Base-by-base conservation (phyloP, 2,329 filamentous ascomycete species). In the Cryphonectria radicalis region DNA sequence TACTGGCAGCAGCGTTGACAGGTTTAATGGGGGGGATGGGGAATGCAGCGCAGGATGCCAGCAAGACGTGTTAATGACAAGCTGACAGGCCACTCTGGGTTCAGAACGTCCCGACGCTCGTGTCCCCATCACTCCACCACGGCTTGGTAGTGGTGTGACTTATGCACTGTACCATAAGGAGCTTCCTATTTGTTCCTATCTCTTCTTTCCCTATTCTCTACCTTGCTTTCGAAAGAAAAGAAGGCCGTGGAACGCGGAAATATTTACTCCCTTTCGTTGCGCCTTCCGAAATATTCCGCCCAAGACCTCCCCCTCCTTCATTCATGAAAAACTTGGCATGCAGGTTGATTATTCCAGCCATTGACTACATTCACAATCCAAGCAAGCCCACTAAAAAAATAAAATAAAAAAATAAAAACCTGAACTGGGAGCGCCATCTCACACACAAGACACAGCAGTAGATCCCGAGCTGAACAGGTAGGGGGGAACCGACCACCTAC, bases 61-160 rank as follows among this genome's bases (percentile, higher is more conserved):
- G 59, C 11, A 60, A 40, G 57, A 66, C 46, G 57, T 67, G 70
- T 67, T 70, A 66, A 46, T 67, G 67, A 72, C 67, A 69, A 63
- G 17, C 62, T 63, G 59, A 71, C 66, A 66, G 62, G 62, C 62
- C 66, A 66, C 60, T 68, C 57, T 57, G 28, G 17, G 25, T 28
- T 35, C n/a, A 32, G 10, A n/a, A 35, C 50, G n/a, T 19, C 25
- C 37, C 19, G n/a, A 11, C 50, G n/a, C 40, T 67, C 46, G 59
- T 57, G n/a, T 43, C 53, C 42, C 43, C 25, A 68, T 72, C 70
- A 72, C 68, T 65, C 70, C 70, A 72, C 70, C 42, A 25, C 63
- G 46, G 63, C 50, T 40, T 57, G 63, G 43, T 53, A 32, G 68
- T 72, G 70, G 70, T 68, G 68, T 70, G 67, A 43, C 22, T 32